Conservation (phyloP, 2,329 filamentous ascomycete species). For the Paecilomyces variotii region DNA sequence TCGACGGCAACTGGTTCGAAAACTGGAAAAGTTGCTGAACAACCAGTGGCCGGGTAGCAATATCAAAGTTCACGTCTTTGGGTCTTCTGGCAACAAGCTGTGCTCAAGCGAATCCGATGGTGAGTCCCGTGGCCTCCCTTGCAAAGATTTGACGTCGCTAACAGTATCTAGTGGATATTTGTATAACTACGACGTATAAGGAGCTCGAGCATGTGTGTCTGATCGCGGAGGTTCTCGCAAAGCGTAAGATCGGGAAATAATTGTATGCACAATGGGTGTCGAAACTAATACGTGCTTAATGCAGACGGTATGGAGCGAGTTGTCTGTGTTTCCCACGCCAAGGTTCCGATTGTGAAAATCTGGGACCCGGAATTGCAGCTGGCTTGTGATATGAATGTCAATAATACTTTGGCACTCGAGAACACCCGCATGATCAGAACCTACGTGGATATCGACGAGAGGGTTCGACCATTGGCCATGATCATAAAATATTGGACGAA, state of each 20-base stretch:
- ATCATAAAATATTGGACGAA: conserved; percentile 97
- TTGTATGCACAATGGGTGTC: not conserved
- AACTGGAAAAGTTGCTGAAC: conserved; percentile 81
- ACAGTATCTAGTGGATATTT: conserved; percentile 71
- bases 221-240: conserved; percentile 76
- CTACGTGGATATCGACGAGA: conserved; percentile 86
- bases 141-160: conserved; percentile 9
- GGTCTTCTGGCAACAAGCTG: conserved; percentile 91
- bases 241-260: conserved; percentile 54
- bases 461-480: conserved; percentile 89
- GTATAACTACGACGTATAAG: conserved; percentile 86
- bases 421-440: conserved; percentile 98
- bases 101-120: conserved; percentile 95
- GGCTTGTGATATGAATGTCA: conserved; percentile 97
- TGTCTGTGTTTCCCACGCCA: conserved; percentile 87
- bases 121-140: conserved; percentile 37
- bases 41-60: conserved; percentile 85
- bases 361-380: conserved; percentile 91
- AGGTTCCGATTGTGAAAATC: conserved; percentile 96
- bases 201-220: conserved; percentile 84
- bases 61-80: conserved; percentile 88
- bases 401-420: conserved; percentile 88
- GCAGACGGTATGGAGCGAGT: conserved; percentile 94
- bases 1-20: conserved; percentile 68
- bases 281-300: not conserved